Percentiles rank a stretch among this genome's conserved stretches.
Evolutionary conservation across 306 rosid genomes (phyloP).

Genomic region (Cercis canadensis): DNA sequence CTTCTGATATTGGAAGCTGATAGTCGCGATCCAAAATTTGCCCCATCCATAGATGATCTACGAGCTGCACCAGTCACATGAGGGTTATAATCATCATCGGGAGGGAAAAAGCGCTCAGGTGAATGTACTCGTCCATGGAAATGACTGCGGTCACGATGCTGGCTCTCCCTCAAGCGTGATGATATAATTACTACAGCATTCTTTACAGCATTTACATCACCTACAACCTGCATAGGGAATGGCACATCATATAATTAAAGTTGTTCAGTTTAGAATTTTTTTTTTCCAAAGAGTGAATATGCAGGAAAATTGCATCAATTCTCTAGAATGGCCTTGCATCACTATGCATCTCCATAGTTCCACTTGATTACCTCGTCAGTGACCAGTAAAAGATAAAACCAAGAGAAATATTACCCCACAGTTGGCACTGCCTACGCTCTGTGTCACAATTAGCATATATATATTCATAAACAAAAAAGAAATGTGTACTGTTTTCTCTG

Average conservation of each 20-base stretch:
- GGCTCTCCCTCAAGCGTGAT: conserved; percentile 96
- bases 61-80: conserved; percentile 64
- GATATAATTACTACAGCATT: conserved; percentile 73
- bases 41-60: conserved; percentile 70
- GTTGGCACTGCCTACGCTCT: background rate
- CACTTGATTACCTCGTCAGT: background rate
- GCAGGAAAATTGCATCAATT: too few species aligned
- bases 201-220: conserved; percentile 78
- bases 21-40: conserved; percentile 65
- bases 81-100: conserved; percentile 82
- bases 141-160: conserved; percentile 90
- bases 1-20: conserved; percentile 57
- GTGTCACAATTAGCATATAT: background rate
- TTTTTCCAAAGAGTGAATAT: background rate
- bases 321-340: conserved; percentile 14
- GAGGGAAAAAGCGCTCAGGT: conserved; percentile 79
- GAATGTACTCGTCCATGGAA: conserved; percentile 86
- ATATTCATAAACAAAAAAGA: background rate
- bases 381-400: conserved; percentile 3
- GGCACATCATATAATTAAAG: conserved; percentile 20
- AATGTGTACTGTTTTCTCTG: too few species aligned
- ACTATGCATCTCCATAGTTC: background rate
- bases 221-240: conserved; percentile 73
- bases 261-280: conserved; percentile 14
- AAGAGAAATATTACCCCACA: background rate